phyloP scores from a whole-genome alignment of 2,329 filamentous ascomycete genomes.

The Ustulina deusta region DNA sequence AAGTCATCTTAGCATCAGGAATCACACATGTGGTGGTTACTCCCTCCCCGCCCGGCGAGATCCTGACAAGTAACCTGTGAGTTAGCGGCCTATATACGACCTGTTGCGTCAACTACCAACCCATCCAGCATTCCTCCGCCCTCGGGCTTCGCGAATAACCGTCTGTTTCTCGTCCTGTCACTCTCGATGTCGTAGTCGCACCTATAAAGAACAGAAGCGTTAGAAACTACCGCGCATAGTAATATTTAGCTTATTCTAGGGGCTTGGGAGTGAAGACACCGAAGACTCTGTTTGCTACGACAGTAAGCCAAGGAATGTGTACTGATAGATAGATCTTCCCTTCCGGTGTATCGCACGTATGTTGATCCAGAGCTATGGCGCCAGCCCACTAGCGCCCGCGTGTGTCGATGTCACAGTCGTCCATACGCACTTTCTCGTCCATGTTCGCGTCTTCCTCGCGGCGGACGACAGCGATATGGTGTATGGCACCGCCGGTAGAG shows the following conservation, averaged over 20 bases:
- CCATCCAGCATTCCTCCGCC: slow-evolving; percentile 37
- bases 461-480: slow-evolving; percentile 35
- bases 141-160: slow-evolving; percentile 31
- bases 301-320: background rate
- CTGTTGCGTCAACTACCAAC: slow-evolving; percentile 32
- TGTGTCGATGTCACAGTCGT: slow-evolving; percentile 45
- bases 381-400: slow-evolving; percentile 44
- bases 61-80: slow-evolving; percentile 31
- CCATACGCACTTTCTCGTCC: slow-evolving; percentile 43
- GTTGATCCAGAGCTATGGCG: slow-evolving; percentile 45
- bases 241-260: background rate
- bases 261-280: background rate
- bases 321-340: slow-evolving; percentile 35
- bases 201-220: background rate
- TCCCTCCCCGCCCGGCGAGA: slow-evolving; percentile 32
- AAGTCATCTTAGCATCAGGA: slow-evolving; percentile 36
- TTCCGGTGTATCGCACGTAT: slow-evolving; percentile 29
- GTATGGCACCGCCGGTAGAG: slow-evolving; percentile 35
- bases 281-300: too few relatives aligned
- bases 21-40: slow-evolving; percentile 24
- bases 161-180: slow-evolving; percentile 25
- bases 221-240: background rate
- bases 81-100: slow-evolving; percentile 36
- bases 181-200: slow-evolving; percentile 36
- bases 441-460: slow-evolving; percentile 30